Conservation (phyloP, 177 flowering plant genomes). For the Vitis hybrid region DNA sequence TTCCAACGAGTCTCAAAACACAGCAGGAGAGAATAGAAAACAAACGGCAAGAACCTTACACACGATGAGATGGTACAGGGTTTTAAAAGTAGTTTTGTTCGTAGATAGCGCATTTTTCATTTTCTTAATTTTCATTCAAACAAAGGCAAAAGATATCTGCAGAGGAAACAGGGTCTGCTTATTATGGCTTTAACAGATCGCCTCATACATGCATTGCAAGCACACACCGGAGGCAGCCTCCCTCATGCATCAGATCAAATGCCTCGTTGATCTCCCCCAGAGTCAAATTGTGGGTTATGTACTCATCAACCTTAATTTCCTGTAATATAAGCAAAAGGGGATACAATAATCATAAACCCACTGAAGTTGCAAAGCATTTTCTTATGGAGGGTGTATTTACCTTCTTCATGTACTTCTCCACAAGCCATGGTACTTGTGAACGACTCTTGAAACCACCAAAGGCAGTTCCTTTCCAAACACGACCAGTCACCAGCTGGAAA, state of each 20-base stretch:
- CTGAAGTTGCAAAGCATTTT: neutral
- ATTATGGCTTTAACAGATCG: too few species aligned
- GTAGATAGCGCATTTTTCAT: too few species aligned
- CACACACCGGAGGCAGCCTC: constrained; percentile 83
- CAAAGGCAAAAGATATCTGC: too few species aligned
- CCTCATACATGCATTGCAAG: constrained; percentile 37
- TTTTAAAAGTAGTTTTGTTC: too few species aligned
- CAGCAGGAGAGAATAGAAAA: too few species aligned
- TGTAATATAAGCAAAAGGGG: constrained; percentile 16
- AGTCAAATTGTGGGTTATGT: constrained; percentile 75
- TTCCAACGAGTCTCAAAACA: too few species aligned
- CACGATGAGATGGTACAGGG: too few species aligned
- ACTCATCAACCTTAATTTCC: constrained; percentile 96
- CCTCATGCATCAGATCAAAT: constrained; percentile 83
- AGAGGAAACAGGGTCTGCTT: too few species aligned
- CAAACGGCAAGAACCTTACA: too few species aligned
- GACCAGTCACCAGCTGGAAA: constrained; percentile 96
- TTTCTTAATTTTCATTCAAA: too few species aligned
- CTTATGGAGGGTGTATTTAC: constrained; percentile 24
- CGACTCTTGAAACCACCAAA: constrained; percentile 99
- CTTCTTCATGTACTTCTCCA: constrained; percentile 97
- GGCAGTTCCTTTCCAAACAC: constrained; percentile 99
- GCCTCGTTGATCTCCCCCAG: constrained; percentile 80
- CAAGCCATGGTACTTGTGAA: constrained; percentile 98
- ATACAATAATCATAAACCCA: neutral